Conservation (phyloP, 2,329 filamentous ascomycete species). For the Rhynchosporium secalis region DNA sequence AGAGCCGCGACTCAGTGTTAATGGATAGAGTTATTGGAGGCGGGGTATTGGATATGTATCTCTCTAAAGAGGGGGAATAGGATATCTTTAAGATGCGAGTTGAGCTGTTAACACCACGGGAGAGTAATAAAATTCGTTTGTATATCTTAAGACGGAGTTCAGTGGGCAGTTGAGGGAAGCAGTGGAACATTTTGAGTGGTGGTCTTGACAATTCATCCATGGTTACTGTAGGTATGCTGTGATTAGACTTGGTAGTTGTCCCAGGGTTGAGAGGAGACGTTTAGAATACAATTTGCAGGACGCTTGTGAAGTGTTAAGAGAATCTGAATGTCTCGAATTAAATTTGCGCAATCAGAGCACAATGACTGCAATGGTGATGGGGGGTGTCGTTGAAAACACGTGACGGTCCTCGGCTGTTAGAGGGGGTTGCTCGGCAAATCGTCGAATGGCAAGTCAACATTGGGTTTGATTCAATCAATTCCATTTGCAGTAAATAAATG, state of each 20-base stretch:
- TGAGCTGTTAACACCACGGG: constrained; percentile 4
- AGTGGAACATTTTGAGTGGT: constrained; percentile 11
- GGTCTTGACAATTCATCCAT: background rate
- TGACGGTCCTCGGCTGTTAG: background rate
- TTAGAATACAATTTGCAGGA: background rate
- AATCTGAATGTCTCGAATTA: no score
- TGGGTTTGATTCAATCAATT: background rate
- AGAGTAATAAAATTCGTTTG: constrained; percentile 20
- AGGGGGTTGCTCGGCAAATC: background rate
- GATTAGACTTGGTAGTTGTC: background rate
- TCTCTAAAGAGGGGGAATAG: constrained; percentile 23
- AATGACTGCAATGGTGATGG: no score
- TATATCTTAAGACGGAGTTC: constrained; percentile 36
- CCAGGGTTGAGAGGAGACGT: background rate
- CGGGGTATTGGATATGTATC: constrained; percentile 30
- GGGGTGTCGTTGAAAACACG: constrained; percentile 6
- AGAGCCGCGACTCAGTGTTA: constrained; percentile 27
- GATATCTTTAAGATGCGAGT: constrained; percentile 32
- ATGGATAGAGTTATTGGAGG: constrained; percentile 30
- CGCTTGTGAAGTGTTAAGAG: background rate
- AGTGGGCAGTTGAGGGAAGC: constrained; percentile 32
- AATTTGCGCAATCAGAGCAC: no score
- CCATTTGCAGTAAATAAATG: constrained; percentile 2
- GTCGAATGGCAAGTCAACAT: background rate
- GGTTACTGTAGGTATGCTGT: background rate